Base-by-base conservation (phyloP, 2,329 filamentous ascomycete genomes). In the Aspergillus tanneri region DNA sequence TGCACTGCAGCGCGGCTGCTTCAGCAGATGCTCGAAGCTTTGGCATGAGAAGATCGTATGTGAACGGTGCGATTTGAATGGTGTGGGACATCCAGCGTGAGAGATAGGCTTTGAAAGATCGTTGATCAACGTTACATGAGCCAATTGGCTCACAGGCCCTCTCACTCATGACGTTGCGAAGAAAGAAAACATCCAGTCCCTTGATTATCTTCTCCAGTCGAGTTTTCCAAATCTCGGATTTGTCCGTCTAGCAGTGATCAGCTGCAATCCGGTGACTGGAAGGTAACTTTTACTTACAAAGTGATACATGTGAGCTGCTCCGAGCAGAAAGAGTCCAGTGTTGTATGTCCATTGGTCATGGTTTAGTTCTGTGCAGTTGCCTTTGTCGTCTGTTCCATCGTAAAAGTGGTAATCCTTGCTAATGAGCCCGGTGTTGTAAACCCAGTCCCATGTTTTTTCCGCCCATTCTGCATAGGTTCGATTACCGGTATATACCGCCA, bases 31-130 rank as follows among this genome's bases (percentile, higher is more conserved):
- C 68, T 40, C 71, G 68, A 2, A 86, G 67, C n/a, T 75, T 71
- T 0, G 77, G 73, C 59, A 78, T 70, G 49, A 86, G 72, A 8
- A 64, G 60, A 25, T 75, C 65, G 53, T 70, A 66, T 2, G 79
- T 80, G 58, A 76, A 82, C 0, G 82, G 82, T 0, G 80, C 82
- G 49, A 84, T 68, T 54, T 83, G 77, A 0, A 75, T 75, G 2
- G 80, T 76, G 6, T 77, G 72, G 8, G 78, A 80, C 67, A 76
- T 72, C 76, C 81, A 86, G 35, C 83, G 79, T 0, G 77, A 69
- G 6, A 86, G 72, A 59, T 84, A 85, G 10, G 81, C 82, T 67
- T 86, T 86, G 75, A 86, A 86, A 2, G 77, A 79, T 44, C 74
- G 77, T 65, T 85, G 81, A 53, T 86, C 83, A 16, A 75, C 61